Conservation (phyloP, 371 early-diverging fungal species). For the Dentiscutata heterogama region DNA sequence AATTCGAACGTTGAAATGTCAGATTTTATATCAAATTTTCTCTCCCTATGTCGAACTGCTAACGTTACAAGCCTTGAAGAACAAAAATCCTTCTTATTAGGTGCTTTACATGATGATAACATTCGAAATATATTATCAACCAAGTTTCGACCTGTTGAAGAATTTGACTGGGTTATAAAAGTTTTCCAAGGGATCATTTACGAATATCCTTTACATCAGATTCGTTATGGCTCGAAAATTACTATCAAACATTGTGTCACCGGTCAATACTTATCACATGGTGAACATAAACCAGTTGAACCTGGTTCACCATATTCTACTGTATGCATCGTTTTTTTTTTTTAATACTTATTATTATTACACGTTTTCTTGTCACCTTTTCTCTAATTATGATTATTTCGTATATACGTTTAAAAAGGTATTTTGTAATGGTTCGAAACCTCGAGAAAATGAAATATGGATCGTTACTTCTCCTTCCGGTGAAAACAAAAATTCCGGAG, state of each 20-base stretch:
- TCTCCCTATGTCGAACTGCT: conserved; percentile 17
- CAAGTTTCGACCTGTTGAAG: conserved; percentile 13
- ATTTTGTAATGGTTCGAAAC: conserved; percentile 8
- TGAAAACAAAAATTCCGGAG: conserved; percentile 21
- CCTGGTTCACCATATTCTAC: neutral
- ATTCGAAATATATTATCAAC: conserved; percentile 10
- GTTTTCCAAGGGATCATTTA: conserved; percentile 22
- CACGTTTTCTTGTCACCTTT: neutral
- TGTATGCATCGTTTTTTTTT: neutral
- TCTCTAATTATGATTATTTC: neutral
- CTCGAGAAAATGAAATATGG: conserved; percentile 14
- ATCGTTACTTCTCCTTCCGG: conserved; percentile 5
- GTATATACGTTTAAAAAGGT: neutral
- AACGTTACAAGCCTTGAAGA: conserved; percentile 27
- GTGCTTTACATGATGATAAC: conserved; percentile 21
- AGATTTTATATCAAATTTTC: conserved; percentile 28
- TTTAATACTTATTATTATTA: neutral
- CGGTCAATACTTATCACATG: conserved; percentile 13
- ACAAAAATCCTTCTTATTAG: conserved; percentile 21
- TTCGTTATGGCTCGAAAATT: conserved; percentile 26
- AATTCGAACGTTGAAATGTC: conserved; percentile 12
- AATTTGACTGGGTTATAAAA: conserved; percentile 35
- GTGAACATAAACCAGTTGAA: conserved; percentile 21
- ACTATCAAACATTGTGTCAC: conserved; percentile 23
- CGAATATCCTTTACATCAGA: conserved; percentile 22